These are phyloP conservation scores for Debaryomycetaceae sp. DNA, from an alignment of 1,139 yeast species.

Conservation along the genomic window DNA sequence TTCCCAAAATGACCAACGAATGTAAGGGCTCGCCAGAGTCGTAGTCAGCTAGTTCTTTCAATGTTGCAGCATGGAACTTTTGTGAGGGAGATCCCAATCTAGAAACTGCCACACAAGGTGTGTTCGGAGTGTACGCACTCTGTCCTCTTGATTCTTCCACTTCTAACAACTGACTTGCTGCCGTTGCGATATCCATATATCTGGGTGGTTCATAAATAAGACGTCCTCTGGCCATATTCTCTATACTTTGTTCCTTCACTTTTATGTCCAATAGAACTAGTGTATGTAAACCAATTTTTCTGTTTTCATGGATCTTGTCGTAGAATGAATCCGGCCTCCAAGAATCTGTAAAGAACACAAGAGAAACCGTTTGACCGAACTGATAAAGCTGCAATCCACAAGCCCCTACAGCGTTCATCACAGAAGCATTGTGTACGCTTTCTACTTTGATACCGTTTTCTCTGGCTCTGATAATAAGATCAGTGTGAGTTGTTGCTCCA, in stretches of 20 bases:
- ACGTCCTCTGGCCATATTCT: constrained; percentile 91
- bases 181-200: constrained; percentile 89
- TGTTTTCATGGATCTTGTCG: constrained; percentile 81
- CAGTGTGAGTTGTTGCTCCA: constrained; percentile 98
- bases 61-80: constrained; percentile 78
- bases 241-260: constrained; percentile 94
- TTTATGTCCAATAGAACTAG: constrained; percentile 84
- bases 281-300: constrained; percentile 88
- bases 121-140: constrained; percentile 73
- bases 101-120: constrained; percentile 92
- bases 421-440: constrained; percentile 90
- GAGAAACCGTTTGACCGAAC: constrained; percentile 93
- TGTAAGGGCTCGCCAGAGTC: constrained; percentile 96
- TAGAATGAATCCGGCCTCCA: constrained; percentile 98
- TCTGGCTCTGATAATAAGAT: constrained; percentile 84
- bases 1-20: constrained; percentile 84
- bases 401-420: constrained; percentile 98
- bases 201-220: constrained; percentile 94
- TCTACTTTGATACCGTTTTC: constrained; percentile 76
- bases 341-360: constrained; percentile 89
- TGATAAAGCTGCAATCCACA: constrained; percentile 94
- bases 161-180: constrained; percentile 83
- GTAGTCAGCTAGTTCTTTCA: constrained; percentile 67
- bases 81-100: constrained; percentile 87
- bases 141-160: constrained; percentile 75